These are phyloP conservation scores for Haplographium delicatum DNA, from an alignment of 495 filamentous ascomycete genomes.

Conservation along the genomic window DNA sequence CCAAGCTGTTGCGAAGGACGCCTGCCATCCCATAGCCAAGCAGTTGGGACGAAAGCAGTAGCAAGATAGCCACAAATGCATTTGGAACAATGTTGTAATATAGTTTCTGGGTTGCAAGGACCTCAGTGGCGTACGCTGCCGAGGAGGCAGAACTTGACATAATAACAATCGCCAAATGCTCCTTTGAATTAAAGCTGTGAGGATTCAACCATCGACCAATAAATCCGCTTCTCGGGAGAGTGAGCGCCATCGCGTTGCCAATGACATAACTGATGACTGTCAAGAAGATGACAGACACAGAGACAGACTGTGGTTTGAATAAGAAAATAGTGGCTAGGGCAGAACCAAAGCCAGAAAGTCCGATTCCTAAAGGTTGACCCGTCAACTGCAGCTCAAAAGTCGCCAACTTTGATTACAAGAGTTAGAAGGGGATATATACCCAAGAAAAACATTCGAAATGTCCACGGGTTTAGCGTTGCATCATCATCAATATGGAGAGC, in stretches of 20 bases:
- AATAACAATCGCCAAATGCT: slow-evolving; percentile 69
- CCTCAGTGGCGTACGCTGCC: slow-evolving; percentile 30
- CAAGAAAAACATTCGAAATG: slow-evolving; percentile 9
- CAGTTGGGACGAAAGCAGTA: slow-evolving; percentile 38
- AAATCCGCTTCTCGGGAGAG: slow-evolving; percentile 30
- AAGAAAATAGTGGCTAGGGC: slow-evolving; percentile 31
- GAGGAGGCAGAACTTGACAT: slow-evolving; percentile 52
- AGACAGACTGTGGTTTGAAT: slow-evolving; percentile 42
- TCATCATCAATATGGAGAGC: slow-evolving; percentile 18
- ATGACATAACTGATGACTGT: slow-evolving; percentile 35
- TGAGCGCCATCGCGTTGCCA: slow-evolving; percentile 28
- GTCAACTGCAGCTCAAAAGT: not conserved
- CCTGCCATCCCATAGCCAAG: slow-evolving; percentile 55
- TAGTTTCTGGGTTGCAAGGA: slow-evolving; percentile 39
- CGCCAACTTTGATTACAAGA: not conserved
- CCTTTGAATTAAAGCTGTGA: slow-evolving; percentile 68
- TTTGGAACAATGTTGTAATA: slow-evolving; percentile 38
- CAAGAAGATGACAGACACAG: slow-evolving; percentile 39
- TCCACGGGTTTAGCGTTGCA: slow-evolving; percentile 12
- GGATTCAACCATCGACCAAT: slow-evolving; percentile 44
- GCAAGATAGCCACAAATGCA: slow-evolving; percentile 32
- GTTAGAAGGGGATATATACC: slow-evolving; percentile 2
- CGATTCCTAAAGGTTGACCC: slow-evolving; percentile 1
- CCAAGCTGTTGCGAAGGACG: slow-evolving; percentile 44
- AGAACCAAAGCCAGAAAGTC: slow-evolving; percentile 9